Evolutionary conservation across 2,329 filamentous ascomycete genomes (phyloP).

Genomic region (Xylariaceae sp.): DNA sequence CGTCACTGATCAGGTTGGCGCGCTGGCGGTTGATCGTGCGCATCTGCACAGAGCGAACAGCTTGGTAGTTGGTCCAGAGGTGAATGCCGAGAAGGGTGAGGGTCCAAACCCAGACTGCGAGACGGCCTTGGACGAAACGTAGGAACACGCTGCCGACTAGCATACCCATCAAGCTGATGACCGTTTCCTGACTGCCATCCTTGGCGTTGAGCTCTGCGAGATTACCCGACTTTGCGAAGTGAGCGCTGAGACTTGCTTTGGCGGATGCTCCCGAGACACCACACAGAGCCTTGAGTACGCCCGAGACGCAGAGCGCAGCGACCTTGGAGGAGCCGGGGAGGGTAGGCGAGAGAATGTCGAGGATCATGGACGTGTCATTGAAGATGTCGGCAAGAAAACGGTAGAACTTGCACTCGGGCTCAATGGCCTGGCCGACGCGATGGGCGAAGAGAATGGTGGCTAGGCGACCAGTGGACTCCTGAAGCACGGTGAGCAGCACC

Average conservation of each 20-base stretch:
- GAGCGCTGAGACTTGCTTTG: slow-evolving; percentile 85
- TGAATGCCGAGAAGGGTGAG: slow-evolving; percentile 70
- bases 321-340: slow-evolving; percentile 50
- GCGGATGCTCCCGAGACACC: slow-evolving; percentile 86
- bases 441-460: slow-evolving; percentile 87
- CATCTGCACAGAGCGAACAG: slow-evolving; percentile 81
- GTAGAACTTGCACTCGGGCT: slow-evolving; percentile 88
- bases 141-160: slow-evolving; percentile 79
- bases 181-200: slow-evolving; percentile 91
- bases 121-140: slow-evolving; percentile 64
- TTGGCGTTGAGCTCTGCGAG: slow-evolving; percentile 86
- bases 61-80: slow-evolving; percentile 79
- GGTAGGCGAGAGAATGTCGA: slow-evolving; percentile 78
- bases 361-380: slow-evolving; percentile 79
- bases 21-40: slow-evolving; percentile 80
- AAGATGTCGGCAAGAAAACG: slow-evolving; percentile 82
- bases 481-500: slow-evolving; percentile 75
- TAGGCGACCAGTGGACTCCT: slow-evolving; percentile 75
- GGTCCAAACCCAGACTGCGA: slow-evolving; percentile 71
- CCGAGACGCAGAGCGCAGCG: slow-evolving; percentile 45
- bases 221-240: slow-evolving; percentile 86
- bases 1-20: slow-evolving; percentile 70
- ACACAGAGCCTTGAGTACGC: slow-evolving; percentile 62
- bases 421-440: slow-evolving; percentile 73
- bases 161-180: slow-evolving; percentile 86